Conservation (phyloP, 257 asterid genomes). For the Paraleonurus japonicus region DNA sequence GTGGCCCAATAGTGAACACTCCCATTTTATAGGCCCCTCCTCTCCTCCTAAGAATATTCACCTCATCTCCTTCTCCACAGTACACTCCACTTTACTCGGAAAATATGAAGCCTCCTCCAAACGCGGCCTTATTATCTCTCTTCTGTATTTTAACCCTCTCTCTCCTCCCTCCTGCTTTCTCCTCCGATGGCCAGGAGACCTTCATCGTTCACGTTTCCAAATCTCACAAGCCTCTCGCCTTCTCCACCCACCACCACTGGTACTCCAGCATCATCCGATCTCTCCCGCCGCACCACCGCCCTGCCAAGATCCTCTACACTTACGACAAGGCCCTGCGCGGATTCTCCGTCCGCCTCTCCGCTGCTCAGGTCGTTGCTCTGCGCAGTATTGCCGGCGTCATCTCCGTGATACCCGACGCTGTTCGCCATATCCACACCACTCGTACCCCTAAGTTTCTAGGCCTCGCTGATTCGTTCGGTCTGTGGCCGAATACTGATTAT, state of each 20-base stretch:
- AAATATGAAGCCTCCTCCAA: constrained; percentile 31
- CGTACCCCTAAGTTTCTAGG: constrained; percentile 75
- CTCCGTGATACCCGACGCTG: constrained; percentile 66
- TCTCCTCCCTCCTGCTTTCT: constrained; percentile 30
- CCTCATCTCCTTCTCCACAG: constrained; percentile 14
- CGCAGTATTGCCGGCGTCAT: constrained; percentile 51
- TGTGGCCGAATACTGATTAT: constrained; percentile 85
- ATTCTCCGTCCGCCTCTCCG: constrained; percentile 70
- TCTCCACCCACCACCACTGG: constrained; percentile 76
- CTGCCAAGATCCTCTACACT: constrained; percentile 65
- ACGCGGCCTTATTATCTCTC: constrained; percentile 30
- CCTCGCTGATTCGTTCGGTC: constrained; percentile 59
- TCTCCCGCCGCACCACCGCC: constrained; percentile 49
- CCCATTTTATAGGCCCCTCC: constrained; percentile 21
- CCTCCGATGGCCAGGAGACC: constrained; percentile 50
- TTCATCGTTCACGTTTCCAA: constrained; percentile 77
- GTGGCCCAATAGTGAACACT: constrained; percentile 29
- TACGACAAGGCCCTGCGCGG: constrained; percentile 66
- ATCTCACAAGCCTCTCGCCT: constrained; percentile 56
- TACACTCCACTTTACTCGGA: constrained; percentile 6
- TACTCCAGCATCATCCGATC: constrained; percentile 66
- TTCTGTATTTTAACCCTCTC: constrained; percentile 28
- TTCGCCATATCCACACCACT: constrained; percentile 74
- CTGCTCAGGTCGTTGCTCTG: constrained; percentile 53
- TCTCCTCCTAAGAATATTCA: constrained; percentile 16